Percentiles rank a stretch among this genome's conserved stretches.
Evolutionary conservation across 352 stramenopile genomes (phyloP).

Genomic region (Aphanomyces astaci): DNA sequence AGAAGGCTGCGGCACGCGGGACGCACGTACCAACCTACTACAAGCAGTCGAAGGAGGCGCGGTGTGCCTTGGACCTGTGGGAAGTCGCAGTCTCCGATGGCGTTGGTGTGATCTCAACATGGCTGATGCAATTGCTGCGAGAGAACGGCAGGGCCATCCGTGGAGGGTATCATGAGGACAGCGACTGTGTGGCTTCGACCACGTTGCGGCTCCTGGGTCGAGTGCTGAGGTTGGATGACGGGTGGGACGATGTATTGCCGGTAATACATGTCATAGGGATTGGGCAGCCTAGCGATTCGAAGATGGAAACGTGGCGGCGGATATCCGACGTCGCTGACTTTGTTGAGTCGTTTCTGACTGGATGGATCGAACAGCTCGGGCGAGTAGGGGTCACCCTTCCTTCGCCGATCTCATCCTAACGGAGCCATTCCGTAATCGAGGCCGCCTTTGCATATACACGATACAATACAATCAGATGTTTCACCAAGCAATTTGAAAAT

Average conservation of each 20-base stretch:
- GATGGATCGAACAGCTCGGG: not conserved
- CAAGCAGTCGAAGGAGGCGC: constrained; percentile 9
- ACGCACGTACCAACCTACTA: not conserved
- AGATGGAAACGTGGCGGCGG: not conserved
- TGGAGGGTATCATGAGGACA: not conserved
- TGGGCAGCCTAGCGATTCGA: not conserved
- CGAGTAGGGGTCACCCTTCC: not conserved
- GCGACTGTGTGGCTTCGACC: not conserved
- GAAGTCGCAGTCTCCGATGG: not conserved
- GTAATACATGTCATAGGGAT: too few relatives aligned
- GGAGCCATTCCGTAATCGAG: too few relatives aligned
- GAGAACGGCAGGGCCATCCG: not conserved
- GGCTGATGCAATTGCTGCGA: not conserved
- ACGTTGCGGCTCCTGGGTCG: not conserved
- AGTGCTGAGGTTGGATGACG: not conserved
- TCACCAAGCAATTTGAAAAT: too few relatives aligned
- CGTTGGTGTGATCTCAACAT: not conserved
- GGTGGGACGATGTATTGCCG: not conserved
- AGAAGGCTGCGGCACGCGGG: not conserved
- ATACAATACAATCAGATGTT: too few relatives aligned
- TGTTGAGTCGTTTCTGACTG: not conserved
- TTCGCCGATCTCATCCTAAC: not conserved
- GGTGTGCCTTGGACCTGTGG: not conserved
- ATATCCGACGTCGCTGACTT: not conserved
- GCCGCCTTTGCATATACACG: too few relatives aligned